phyloP scores from a whole-genome alignment of 2,329 filamentous ascomycete species.

The Colletotrichum sp. region DNA sequence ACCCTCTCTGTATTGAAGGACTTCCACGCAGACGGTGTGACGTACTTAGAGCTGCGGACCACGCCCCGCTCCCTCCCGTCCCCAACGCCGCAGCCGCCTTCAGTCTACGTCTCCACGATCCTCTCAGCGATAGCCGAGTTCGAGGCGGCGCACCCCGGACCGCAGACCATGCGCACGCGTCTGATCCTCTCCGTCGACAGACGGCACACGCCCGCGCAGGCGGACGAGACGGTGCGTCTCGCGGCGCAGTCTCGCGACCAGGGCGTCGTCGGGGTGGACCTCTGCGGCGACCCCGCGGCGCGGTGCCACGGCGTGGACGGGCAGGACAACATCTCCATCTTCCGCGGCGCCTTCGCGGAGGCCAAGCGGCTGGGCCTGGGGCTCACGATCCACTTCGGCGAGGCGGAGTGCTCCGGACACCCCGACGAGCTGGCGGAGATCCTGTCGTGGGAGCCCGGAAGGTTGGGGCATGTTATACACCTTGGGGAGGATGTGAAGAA shows the following conservation, averaged over 20 bases:
- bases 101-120: constrained; percentile 71
- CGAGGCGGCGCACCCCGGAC: constrained; percentile 36
- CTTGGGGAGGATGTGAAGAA: constrained; percentile 65
- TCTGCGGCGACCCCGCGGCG: constrained; percentile 74
- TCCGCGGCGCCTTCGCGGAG: constrained; percentile 61
- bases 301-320: constrained; percentile 55
- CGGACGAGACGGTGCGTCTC: constrained; percentile 67
- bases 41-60: constrained; percentile 81
- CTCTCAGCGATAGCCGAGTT: constrained; percentile 65
- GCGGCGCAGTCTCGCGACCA: constrained; percentile 57
- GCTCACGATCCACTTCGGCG: constrained; percentile 81
- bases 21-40: constrained; percentile 74
- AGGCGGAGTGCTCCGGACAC: constrained; percentile 62
- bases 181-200: constrained; percentile 81
- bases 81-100: constrained; percentile 35
- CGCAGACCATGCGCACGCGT: constrained; percentile 57
- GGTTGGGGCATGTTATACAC: constrained; percentile 82
- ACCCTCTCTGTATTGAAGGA: constrained; percentile 69
- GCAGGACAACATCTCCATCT: constrained; percentile 63
- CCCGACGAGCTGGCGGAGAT: constrained; percentile 67
- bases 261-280: constrained; percentile 76
- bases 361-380: constrained; percentile 62
- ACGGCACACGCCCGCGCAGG: constrained; percentile 62
- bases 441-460: constrained; percentile 68
- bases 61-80: constrained; percentile 62